Evolutionary conservation across 2,329 filamentous ascomycete species (phyloP), one percentile per base, ranked within the genome.

Genomic region (Metarhizium sp.): DNA sequence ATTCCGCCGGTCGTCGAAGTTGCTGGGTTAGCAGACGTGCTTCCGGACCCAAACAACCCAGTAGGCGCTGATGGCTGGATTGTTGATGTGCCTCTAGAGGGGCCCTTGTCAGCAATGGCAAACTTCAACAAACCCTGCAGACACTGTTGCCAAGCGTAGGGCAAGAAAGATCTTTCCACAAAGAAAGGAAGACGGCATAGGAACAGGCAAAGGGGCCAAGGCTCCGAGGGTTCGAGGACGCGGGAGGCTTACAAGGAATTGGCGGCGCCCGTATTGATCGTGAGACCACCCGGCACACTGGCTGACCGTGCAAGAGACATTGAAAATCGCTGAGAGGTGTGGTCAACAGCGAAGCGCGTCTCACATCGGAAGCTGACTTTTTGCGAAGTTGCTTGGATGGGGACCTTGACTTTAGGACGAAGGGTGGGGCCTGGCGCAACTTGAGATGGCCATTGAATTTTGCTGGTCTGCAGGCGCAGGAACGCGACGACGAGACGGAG

Each of bases 231-330:
- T 4, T 6, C 6, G n/a, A 45, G 18, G 42, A 45, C 10, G 42
- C 42, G 25, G 18, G 34, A 25, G 42, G 55, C 69, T 70, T 66
- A 72, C 71, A 68, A 60, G 54, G 69, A 58, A 76, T 84, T 85
- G 59, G 82, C 82, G 56, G 79, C 74, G 60, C 76, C 78, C 18
- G 81, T 84, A 70, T 85, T 86, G 70, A 85, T 85, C 64, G 78
- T 82, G 60, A 85, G 75, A 65, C 79, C 80, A 60, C 75, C 78
- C 58, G 80, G 80, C 63, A 78, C 80, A 67, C 80, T 83, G 57
- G 78, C 77, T 62, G 81, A 84, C 67, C 80, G 76, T 57, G 74
- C 75, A 65, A 79, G 69, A 66, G 76, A 75, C 76, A 79, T 79
- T 55, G 59, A 60, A 51, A 50, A 56, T 53, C 16, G 32, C 25